Base-by-base conservation (phyloP, 2,329 filamentous ascomycete species). In the Arthrocladium fulminans region DNA sequence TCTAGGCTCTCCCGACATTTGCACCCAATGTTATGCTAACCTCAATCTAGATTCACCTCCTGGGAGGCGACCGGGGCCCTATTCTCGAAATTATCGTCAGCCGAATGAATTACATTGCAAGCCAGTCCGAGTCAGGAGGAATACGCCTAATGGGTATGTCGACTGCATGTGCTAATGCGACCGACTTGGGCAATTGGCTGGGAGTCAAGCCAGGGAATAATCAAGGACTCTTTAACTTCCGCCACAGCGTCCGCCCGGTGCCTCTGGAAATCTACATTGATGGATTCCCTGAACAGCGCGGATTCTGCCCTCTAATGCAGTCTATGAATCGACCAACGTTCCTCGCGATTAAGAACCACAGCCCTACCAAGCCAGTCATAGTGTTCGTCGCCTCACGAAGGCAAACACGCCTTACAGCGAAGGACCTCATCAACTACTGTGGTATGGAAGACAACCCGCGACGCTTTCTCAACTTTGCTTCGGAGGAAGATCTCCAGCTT, bases 261-360 rank as follows among this genome's bases (percentile, higher is more conserved):
- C 92, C 94, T 0, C 68, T 98, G 32, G 90, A 98, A 64, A 86
- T 96, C 37, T 98, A 87, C 66, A 98, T 98, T 57, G 92, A 98
- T 63, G 94, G 92, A 0, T 98, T 98, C 63, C 89, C 92, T 0
- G 88, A 97, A 61, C 84, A 92, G 57, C 80, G 90, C 51, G 92
- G 92, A 0, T 98, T 98, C 71, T 97, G 90, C 60, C 88, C 92
- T 0, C 69, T 98, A 56, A 98, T 98, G 92, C 90, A 97, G 67
- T 94, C 88, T 0, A 98, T 98, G 92, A 98, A 98, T 62, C 79
- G 92, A 5, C 92, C 92, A 1, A 96, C 92, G 0, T 98, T 97
- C 67, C 72, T 97, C 25, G 92, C 92, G 0, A 92, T 98, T 66
- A 96, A 98, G 66, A 88, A 83, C 9, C 94, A 98, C 67, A 96